Base-by-base conservation (phyloP, 106 monocot genomes). In the Cymbidium sinense region DNA sequence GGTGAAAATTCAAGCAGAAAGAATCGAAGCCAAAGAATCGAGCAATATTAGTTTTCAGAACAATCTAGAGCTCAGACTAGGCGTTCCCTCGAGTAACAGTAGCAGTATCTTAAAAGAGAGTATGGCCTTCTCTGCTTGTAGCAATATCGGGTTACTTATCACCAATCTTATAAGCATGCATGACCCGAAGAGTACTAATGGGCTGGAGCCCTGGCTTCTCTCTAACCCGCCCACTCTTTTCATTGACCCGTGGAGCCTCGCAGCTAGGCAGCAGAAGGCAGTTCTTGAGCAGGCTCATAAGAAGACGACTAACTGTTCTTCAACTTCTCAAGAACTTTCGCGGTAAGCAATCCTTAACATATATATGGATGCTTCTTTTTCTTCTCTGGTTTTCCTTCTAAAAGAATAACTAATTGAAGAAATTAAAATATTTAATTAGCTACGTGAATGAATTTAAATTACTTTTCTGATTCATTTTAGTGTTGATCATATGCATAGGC, bases 191-290 rank as follows among this genome's bases (percentile, higher is more conserved):
- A 27, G 47, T 20, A 10, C 21, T 1, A 28, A 27, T n/a, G 18
- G 43, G n/a, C 43, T 27, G 39, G 25, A 75, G 47, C 37, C 50
- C 6, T 47, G 33, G 36, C 37, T 30, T 50, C 55, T 64, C 67
- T 52, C 64, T 50, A 35, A 73, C 31, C 74, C 81, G 25, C 15
- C 77, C 18, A 47, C 39, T 34, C 77, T 79, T 1, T 88, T 85
- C 78, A 77, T 88, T 50, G 80, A 88, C 36, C 88, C 88, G 1
- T 88, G 88, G 88, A 88, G 88, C 70, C 77, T 88, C 61, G 88
- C 88, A 1, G 88, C 88, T n/a, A 82, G 88, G 64, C 88, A 88
- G 74, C 85, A 88, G 80, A 85, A 85, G 80, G 85, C 88, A 0
- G 79, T 51, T 20, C 43, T 75, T 44, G 88, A 88, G 79, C 85